phyloP scores from a whole-genome alignment of 768 basidiomycete species.

The Pisolithus tinctorius region DNA sequence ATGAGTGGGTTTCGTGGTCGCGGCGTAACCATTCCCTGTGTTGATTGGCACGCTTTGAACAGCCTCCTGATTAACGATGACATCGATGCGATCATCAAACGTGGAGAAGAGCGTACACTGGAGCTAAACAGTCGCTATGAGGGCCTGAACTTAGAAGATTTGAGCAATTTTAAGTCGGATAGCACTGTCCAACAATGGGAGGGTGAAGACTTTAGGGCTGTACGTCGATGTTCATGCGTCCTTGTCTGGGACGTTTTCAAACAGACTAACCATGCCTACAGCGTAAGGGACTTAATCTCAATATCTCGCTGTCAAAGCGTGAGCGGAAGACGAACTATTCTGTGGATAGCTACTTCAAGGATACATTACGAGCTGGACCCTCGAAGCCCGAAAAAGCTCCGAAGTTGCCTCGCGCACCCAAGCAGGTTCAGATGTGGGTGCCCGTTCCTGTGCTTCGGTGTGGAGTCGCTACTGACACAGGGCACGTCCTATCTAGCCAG shows the following conservation, averaged over 20 bases:
- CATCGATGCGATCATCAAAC: constrained; percentile 88
- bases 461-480: background rate
- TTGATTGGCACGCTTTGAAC: background rate
- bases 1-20: constrained; percentile 46
- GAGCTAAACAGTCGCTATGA: constrained; percentile 92
- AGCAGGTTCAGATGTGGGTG: constrained; percentile 76
- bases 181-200: constrained; percentile 92
- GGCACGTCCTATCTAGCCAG: constrained; percentile 43
- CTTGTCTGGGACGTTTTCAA: background rate
- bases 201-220: constrained; percentile 82
- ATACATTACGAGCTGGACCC: constrained; percentile 74
- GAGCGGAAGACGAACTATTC: constrained; percentile 93
- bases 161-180: constrained; percentile 96
- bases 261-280: constrained; percentile 17
- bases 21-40: background rate
- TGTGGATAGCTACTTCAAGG: constrained; percentile 93
- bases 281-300: constrained; percentile 66
- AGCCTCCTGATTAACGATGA: constrained; percentile 80
- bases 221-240: constrained; percentile 26
- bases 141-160: constrained; percentile 85
- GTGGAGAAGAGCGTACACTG: constrained; percentile 84
- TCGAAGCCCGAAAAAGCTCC: constrained; percentile 77
- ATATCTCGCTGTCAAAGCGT: constrained; percentile 85
- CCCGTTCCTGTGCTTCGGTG: background rate
- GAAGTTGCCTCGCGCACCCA: constrained; percentile 79